Conservation (phyloP, 2,329 filamentous ascomycete genomes). For the Stromatinia cepivora region DNA sequence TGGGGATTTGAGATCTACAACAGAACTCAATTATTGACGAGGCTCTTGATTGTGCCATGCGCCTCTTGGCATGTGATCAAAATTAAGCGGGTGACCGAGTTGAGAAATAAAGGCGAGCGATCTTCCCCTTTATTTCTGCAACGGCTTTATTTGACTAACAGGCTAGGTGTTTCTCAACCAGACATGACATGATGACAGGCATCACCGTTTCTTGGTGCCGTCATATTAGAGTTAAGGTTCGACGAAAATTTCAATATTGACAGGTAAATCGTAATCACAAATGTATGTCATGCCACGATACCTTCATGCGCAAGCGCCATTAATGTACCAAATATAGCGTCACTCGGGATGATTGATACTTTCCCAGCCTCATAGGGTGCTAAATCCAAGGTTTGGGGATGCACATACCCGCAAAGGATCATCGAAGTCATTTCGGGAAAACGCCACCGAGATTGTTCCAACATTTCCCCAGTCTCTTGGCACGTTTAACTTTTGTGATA, state of each 20-base stretch:
- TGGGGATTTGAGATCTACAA: no score
- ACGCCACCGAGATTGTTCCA: constrained; percentile 7
- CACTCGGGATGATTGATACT: neutral
- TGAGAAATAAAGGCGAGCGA: neutral
- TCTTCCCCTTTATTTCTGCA: neutral
- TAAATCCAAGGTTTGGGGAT: no score
- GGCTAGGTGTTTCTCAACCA: neutral
- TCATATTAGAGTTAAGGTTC: neutral
- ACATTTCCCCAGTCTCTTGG: neutral
- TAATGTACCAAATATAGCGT: neutral
- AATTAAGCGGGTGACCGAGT: no score
- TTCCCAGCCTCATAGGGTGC: neutral
- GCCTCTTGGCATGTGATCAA: neutral
- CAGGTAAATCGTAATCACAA: neutral
- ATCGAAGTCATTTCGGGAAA: neutral
- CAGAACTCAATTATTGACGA: neutral
- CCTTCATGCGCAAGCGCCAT: neutral
- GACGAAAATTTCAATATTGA: neutral
- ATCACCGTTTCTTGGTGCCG: no score
- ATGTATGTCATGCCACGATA: neutral
- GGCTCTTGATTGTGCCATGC: neutral
- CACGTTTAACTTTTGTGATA: neutral
- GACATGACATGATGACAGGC: neutral
- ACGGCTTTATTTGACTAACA: neutral
- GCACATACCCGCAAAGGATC: neutral